A percentile compares a stretch with the other conserved stretches of the same genome.
Evolutionary conservation across 192 early-diverging fungal species (phyloP).

Genomic region (Backusella macrospora): DNA sequence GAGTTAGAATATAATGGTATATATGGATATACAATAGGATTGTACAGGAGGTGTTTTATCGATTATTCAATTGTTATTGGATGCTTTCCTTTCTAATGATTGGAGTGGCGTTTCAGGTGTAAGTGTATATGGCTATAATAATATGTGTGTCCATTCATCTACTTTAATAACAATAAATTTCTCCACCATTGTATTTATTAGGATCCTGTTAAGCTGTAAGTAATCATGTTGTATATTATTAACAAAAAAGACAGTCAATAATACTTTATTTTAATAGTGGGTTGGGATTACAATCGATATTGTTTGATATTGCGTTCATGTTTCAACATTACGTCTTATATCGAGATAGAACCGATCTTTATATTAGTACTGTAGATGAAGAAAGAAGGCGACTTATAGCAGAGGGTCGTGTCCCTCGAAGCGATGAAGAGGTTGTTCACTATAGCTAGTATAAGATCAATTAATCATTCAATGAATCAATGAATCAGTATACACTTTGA

Average conservation of each 20-base stretch:
- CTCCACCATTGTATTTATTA: background rate
- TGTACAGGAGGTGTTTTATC: conserved; percentile 82
- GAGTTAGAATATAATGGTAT: background rate
- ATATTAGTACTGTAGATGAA: conserved; percentile 38
- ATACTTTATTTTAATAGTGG: conserved; percentile 50
- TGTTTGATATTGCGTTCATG: conserved; percentile 85
- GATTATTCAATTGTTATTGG: conserved; percentile 76
- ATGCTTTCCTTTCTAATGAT: conserved; percentile 62
- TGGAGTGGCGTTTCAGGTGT: conserved; percentile 62
- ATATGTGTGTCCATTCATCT: background rate
- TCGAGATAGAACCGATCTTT: conserved; percentile 43
- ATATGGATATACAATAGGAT: conserved; percentile 47
- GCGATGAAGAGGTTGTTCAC: background rate
- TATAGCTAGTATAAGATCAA: background rate
- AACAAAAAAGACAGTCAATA: background rate
- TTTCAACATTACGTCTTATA: conserved; percentile 84
- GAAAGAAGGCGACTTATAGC: conserved; percentile 37
- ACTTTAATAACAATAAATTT: background rate
- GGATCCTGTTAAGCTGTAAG: conserved; percentile 67
- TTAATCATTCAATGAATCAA: too few relatives aligned
- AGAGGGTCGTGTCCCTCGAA: conserved; percentile 27
- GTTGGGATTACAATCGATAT: conserved; percentile 76
- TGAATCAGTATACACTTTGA: too few relatives aligned
- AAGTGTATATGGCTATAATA: conserved; percentile 28
- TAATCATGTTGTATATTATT: background rate